These are phyloP conservation scores for Colletotrichum abscissum DNA, from an alignment of 2,329 filamentous ascomycete genomes.

Conservation along the genomic window DNA sequence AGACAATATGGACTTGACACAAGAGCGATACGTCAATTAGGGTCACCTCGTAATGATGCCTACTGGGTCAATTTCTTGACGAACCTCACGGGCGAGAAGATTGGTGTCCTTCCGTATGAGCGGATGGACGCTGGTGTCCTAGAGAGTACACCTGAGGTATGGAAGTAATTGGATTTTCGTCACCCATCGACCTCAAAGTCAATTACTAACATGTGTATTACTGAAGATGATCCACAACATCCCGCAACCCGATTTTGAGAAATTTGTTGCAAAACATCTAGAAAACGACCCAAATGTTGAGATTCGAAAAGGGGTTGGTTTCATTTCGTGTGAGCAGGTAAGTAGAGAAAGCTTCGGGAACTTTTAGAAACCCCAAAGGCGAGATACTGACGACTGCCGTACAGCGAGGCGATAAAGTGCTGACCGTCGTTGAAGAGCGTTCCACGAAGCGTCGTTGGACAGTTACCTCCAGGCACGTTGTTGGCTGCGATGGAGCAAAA, in stretches of 20 bases:
- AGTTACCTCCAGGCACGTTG: constrained; percentile 45
- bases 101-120: constrained; percentile 31
- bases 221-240: constrained; percentile 54
- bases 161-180: not conserved
- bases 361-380: too few species aligned
- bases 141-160: constrained; percentile 33
- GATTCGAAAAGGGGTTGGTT: constrained; percentile 46
- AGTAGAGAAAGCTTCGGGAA: not conserved
- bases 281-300: constrained; percentile 41
- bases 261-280: constrained; percentile 41
- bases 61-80: constrained; percentile 35
- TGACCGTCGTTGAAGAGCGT: constrained; percentile 45
- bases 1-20: constrained; percentile 32
- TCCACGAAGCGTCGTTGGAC: constrained; percentile 38
- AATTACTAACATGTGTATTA: not conserved
- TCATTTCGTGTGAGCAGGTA: constrained; percentile 47
- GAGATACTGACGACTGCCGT: too few species aligned
- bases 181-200: not conserved
- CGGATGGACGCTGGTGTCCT: constrained; percentile 31
- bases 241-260: constrained; percentile 52
- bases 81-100: constrained; percentile 27
- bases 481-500: constrained; percentile 51
- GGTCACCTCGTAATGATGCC: constrained; percentile 26
- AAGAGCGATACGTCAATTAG: constrained; percentile 19
- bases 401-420: constrained; percentile 40